Evolutionary conservation across 2,329 filamentous ascomycete genomes (phyloP).

Genomic region (Ascosphaera pollenicola): DNA sequence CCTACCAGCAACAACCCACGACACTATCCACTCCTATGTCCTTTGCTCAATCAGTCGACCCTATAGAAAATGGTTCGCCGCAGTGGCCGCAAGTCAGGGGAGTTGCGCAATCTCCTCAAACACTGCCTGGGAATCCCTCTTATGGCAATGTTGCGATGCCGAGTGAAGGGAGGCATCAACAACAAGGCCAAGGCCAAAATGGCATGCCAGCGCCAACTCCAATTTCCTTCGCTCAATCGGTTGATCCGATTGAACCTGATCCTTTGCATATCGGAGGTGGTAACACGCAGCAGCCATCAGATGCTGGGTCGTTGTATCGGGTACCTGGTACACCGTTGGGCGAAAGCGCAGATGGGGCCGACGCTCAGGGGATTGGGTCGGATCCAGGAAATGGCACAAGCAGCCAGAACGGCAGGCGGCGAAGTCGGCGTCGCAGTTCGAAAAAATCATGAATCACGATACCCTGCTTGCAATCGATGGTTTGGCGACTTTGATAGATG

Average conservation of each 20-base stretch:
- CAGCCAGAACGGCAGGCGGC: too few relatives aligned
- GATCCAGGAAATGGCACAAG: too few relatives aligned
- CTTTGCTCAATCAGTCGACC: not conserved
- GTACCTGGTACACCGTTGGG: not conserved
- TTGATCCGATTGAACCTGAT: not conserved
- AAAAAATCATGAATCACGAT: too few relatives aligned
- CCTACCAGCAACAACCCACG: not conserved
- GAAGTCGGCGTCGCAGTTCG: too few relatives aligned
- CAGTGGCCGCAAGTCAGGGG: too few relatives aligned
- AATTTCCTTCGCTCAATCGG: not conserved
- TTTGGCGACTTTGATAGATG: too few relatives aligned
- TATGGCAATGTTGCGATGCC: not conserved
- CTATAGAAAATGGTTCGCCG: not conserved
- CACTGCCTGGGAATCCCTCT: not conserved
- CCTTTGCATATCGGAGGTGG: not conserved
- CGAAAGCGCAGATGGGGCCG: not conserved
- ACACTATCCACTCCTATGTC: not conserved
- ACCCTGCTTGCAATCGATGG: too few relatives aligned
- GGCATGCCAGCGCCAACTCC: not conserved
- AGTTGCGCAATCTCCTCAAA: not conserved
- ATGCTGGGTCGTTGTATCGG: not conserved
- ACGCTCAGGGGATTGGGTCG: not conserved
- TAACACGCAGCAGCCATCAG: not conserved
- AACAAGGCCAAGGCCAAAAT: not conserved
- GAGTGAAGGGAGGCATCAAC: not conserved